Evolutionary conservation across 805 yeast genomes (phyloP), one percentile per base, ranked within the genome.

Genomic region (Saturnispora silvae): DNA sequence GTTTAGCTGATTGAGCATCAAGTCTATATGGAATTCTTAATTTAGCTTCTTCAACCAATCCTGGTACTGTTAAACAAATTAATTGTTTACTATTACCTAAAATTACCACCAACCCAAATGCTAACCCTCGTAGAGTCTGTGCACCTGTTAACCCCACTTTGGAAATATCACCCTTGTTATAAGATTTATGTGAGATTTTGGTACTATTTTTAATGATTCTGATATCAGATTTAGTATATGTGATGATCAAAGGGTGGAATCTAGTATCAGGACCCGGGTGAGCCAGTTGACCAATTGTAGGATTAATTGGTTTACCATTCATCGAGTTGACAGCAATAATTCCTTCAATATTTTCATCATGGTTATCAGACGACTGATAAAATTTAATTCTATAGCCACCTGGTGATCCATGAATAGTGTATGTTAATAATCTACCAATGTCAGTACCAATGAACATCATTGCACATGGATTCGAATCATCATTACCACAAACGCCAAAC

Each of bases 381-480:
- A 67, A 67, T 19, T 67, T 67, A 0, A 75, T 81, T 20, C 63
- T 60, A 51, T 76, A 85, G 34, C 75, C 63, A 0, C 89, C 92
- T 5, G 65, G 66, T 31, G 67, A 57, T 1, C 94, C 94, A 4
- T 76, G 52, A 2, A 87, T 57, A 49, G 77, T 75, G 57, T 70
- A 83, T 0, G 75, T 66, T 20, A 78, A 43, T 10, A 85, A 51
- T 39, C 82, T 81, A 14, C 96, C 96, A 13, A 61, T 60, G 39
- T 74, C 71, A 0, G 95, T 81, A 18, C 97, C 97, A 10, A 77
- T 81, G 18, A 72, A 58, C 58, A 87, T 56, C 19, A 82, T 49
- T n/a, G 85, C 77, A 0, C 92, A 76, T 20, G 40, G 40, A n/a
- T 13, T 26, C 13, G 18, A 1, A n/a, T 36, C 31, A 48, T 68